Base-by-base conservation (phyloP, 202 grass and related monocot genomes). In the Dendrocalamus latiflorus region DNA sequence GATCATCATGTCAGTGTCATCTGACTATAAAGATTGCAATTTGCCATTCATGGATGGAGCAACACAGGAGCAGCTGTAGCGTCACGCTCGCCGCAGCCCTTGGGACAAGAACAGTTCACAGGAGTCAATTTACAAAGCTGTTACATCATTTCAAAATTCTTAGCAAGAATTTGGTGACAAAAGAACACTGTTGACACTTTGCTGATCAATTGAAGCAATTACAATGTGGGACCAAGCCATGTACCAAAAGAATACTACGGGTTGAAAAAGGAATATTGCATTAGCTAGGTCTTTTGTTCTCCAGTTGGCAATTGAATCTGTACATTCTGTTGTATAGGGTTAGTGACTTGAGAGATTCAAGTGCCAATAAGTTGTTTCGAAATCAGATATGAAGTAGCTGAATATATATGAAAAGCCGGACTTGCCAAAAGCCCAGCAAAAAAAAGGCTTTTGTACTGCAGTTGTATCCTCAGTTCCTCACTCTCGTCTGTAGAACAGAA, bases 401-500 rank as follows among this genome's bases (percentile, higher is more conserved):
- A 49, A 48, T 37, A 42, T 78, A 9, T 66, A 26, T 9, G 16
- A 47, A 65, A 48, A 67, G 64, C 37, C 76, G 34, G 30, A 74
- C 78, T 62, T 45, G 51, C 17, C 58, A 74, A 58, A 71, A 33
- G 57, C 37, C 73, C 30, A 62, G 51, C 30, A 37, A 37, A 37
- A 83, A 76, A 78, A 82, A 68, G 53, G 53, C 10, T 66, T 47
- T 22, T 51, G 17, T 71, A 57, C 17, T 49, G 77, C n/a, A 15
- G n/a, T 20, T 48, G 60, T 38, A 60, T n/a, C n/a, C n/a, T n/a
- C n/a, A n/a, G n/a, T n/a, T 60, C 59, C 20, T 90, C 80, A 93
- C 50, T 89, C 86, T 69, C 93, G 89, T 78, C 87, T 90, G 82
- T 98, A 98, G 80, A 98, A 98, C 71, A 93, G 87, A 54, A 95